phyloP scores from a whole-genome alignment of 495 filamentous ascomycete genomes.

The Aspergillus incahuasiensis region DNA sequence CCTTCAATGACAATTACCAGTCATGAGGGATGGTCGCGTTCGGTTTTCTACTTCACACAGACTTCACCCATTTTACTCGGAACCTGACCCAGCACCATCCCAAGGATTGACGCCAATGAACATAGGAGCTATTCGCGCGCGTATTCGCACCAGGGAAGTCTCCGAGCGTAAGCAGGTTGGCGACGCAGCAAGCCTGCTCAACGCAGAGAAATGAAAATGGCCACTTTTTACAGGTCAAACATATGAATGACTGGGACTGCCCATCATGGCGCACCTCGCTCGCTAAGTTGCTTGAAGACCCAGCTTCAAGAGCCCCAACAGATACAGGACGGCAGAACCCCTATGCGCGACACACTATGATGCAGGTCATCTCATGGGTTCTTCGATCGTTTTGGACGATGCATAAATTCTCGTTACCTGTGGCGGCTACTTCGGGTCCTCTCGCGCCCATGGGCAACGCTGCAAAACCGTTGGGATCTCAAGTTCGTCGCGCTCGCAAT shows the following conservation, averaged over 20 bases:
- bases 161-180: constrained; percentile 84
- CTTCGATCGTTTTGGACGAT: background rate
- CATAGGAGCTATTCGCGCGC: constrained; percentile 49
- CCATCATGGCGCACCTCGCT: background rate
- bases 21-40: constrained; percentile 74
- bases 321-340: background rate
- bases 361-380: background rate
- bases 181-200: constrained; percentile 63
- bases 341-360: background rate
- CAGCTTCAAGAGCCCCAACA: background rate
- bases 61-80: constrained; percentile 40
- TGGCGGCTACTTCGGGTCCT: background rate
- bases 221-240: background rate
- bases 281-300: background rate
- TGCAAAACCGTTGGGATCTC: background rate
- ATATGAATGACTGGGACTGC: background rate
- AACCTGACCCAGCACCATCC: constrained; percentile 41
- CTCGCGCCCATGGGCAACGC: background rate
- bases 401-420: background rate
- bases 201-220: constrained; percentile 23
- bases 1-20: constrained; percentile 96
- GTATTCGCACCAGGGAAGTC: constrained; percentile 61
- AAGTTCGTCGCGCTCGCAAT: background rate
- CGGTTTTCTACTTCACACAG: constrained; percentile 45
- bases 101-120: constrained; percentile 85